Conservation (phyloP, 1,139 yeast species). For the Geotrichum aggregatum region DNA sequence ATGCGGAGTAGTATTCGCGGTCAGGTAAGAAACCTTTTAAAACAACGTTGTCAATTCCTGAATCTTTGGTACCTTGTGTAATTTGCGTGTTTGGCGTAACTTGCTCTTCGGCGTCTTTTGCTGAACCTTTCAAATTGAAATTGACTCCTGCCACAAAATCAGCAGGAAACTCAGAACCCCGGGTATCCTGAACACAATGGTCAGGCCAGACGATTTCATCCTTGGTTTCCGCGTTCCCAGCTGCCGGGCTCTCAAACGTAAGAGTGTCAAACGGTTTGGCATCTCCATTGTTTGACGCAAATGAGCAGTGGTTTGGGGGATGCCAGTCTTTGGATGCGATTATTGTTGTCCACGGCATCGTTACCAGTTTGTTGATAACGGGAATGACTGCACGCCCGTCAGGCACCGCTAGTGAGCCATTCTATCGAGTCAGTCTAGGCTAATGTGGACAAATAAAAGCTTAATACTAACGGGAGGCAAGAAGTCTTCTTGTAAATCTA, state of each 20-base stretch:
- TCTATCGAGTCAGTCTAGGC: conserved; percentile 21
- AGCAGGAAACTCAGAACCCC: conserved; percentile 62
- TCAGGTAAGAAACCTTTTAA: conserved; percentile 68
- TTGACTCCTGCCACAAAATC: conserved; percentile 36
- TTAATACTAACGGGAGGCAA: conserved; percentile 50
- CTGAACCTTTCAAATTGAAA: too few relatives aligned
- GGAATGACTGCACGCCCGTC: conserved; percentile 60
- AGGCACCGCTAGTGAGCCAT: conserved; percentile 70
- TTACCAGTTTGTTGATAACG: conserved; percentile 44
- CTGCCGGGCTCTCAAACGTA: conserved; percentile 49
- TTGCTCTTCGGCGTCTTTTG: too few relatives aligned
- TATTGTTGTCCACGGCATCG: conserved; percentile 55
- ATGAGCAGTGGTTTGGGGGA: conserved; percentile 70
- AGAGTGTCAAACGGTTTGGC: conserved; percentile 52
- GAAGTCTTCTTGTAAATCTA: conserved; percentile 85
- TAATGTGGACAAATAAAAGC: background rate
- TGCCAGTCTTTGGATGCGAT: conserved; percentile 90
- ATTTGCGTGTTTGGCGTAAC: too few relatives aligned
- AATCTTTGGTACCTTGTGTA: too few relatives aligned
- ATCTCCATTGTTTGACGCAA: conserved; percentile 46
- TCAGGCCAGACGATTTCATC: conserved; percentile 76
- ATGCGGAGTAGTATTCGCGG: conserved; percentile 87
- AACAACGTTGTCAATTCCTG: conserved; percentile 42
- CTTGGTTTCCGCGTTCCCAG: conserved; percentile 35
- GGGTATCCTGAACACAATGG: conserved; percentile 72